Evolutionary conservation across 2,329 filamentous ascomycete species (phyloP).

Genomic region (Aspergillus hortae): DNA sequence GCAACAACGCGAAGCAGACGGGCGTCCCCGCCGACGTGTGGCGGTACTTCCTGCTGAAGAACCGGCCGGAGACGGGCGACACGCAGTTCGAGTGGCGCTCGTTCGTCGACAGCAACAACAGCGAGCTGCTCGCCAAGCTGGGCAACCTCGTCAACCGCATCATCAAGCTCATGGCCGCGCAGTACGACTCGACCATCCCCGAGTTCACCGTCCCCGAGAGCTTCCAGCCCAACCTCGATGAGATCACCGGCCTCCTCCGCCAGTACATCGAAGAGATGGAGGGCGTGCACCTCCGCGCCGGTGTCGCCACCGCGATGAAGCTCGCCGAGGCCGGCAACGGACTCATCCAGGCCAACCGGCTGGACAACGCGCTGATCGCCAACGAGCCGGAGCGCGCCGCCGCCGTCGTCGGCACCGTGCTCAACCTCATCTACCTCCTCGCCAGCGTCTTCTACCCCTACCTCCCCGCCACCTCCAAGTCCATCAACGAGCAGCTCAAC

Average conservation of each 20-base stretch:
- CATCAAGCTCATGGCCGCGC: slow-evolving; percentile 59
- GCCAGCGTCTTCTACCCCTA: slow-evolving; percentile 77
- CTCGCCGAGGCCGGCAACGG: slow-evolving; percentile 59
- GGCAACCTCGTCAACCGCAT: slow-evolving; percentile 71
- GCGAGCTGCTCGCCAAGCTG: slow-evolving; percentile 72
- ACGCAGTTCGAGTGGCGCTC: slow-evolving; percentile 86
- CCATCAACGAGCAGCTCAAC: slow-evolving; percentile 75
- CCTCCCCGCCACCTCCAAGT: slow-evolving; percentile 72
- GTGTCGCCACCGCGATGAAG: slow-evolving; percentile 52
- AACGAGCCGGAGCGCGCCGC: slow-evolving; percentile 58
- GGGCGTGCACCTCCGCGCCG: slow-evolving; percentile 57
- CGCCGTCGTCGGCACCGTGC: slow-evolving; percentile 68
- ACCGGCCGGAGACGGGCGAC: slow-evolving; percentile 80
- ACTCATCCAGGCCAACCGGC: slow-evolving; percentile 56
- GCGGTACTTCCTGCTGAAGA: slow-evolving; percentile 85
- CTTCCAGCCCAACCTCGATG: slow-evolving; percentile 38
- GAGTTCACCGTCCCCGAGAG: slow-evolving; percentile 57
- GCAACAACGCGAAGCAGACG: slow-evolving; percentile 82
- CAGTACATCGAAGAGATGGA: slow-evolving; percentile 58
- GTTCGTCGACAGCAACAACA: slow-evolving; percentile 84
- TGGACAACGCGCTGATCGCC: slow-evolving; percentile 60
- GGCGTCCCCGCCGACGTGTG: slow-evolving; percentile 84
- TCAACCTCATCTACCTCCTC: slow-evolving; percentile 80
- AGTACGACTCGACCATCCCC: slow-evolving; percentile 7
- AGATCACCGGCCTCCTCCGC: slow-evolving; percentile 52